phyloP scores from a whole-genome alignment of 306 rosid genomes.

The Benincasa hispida region DNA sequence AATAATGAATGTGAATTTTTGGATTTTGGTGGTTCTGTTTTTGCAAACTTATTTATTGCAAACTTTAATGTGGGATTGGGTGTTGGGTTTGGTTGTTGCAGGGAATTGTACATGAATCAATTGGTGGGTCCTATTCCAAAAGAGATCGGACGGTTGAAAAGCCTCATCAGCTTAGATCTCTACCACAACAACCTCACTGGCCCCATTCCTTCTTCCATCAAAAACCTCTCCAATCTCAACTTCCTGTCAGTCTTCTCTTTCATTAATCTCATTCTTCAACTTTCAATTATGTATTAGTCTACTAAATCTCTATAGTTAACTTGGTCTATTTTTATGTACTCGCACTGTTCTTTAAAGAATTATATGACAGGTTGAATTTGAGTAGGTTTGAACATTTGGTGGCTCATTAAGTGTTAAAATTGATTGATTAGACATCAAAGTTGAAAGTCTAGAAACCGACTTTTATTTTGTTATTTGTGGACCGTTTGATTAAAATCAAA shows the following conservation, averaged over 20 bases:
- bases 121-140: constrained; percentile 59
- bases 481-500: background rate
- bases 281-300: no score
- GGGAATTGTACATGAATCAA: constrained; percentile 66
- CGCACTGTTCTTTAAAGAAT: background rate
- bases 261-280: background rate
- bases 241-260: constrained; percentile 40
- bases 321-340: no score
- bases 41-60: background rate
- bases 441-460: no score
- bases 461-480: no score
- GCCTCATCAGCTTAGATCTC: constrained; percentile 73
- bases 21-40: background rate
- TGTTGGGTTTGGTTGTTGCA: constrained; percentile 13
- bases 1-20: background rate
- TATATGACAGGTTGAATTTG: background rate
- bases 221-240: constrained; percentile 62
- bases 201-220: constrained; percentile 48
- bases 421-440: no score
- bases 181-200: constrained; percentile 62
- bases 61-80: background rate
- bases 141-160: constrained; percentile 55
- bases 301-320: no score
- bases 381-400: background rate
- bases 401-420: no score